Base-by-base conservation (phyloP, 495 filamentous ascomycete genomes). In the Penicillium lividum region DNA sequence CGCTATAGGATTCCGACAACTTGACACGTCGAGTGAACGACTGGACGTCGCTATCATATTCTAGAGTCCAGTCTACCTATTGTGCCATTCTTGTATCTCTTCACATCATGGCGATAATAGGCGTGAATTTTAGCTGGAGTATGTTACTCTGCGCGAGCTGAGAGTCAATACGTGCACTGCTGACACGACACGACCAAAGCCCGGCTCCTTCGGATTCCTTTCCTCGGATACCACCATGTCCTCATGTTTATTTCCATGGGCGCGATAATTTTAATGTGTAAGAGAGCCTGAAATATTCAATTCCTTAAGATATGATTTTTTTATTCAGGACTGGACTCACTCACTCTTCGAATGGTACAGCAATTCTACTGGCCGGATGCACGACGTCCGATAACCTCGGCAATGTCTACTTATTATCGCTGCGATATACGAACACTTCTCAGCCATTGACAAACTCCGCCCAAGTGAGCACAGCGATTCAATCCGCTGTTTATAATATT, bases 331-430 rank as follows among this genome's bases (percentile, higher is more conserved):
- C 33, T 44, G 3, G 15, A 46, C 45, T 44, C 33, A 25, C 29
- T 10, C 13, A 1, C n/a, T 29, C 22, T 22, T 22, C 22, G 1
- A 22, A 22, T 22, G 22, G 1, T 5, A 13, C 18, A 63, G 57
- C 57, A 18, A 29, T 62, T 16, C 27, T 66, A 18, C 30, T 66
- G 5, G 56, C 56, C 0, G 63, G 63, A 0, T 62, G 63, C 38
- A 52, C 27, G 15, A 47, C 42, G 13, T 66, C 63, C 6, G 51
- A 22, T 25, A 36, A 29, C 3, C n/a, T 66, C 10, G 58, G 63
- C 28, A 57, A 55, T 49, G 40, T 62, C 15, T 66, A 62, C 28
- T 36, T 66, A 15, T 8, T 66, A 42, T 66, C 63, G 5, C 18
- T 66, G 9, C 30, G 50, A 28, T 63, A 62, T 43, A 63, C 33